These are phyloP conservation scores for Boletus barrowsii DNA, from an alignment of 768 basidiomycete species.

Conservation along the genomic window DNA sequence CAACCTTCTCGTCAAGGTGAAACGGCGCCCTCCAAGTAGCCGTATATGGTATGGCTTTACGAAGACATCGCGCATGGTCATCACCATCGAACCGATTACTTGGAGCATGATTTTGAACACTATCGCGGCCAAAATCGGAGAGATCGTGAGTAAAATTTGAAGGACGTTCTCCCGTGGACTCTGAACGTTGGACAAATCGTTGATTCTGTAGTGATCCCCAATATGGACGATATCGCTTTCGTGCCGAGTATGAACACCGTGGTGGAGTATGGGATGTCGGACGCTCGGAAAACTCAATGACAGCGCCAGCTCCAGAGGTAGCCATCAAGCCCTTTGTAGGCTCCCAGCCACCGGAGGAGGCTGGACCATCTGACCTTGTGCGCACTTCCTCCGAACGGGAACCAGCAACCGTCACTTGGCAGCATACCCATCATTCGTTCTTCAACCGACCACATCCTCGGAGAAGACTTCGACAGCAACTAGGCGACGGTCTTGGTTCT, in stretches of 20 bases:
- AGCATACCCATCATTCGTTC: constrained; percentile 20
- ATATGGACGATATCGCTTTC: constrained; percentile 98
- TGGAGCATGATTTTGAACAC: constrained; percentile 90
- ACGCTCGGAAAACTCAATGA: constrained; percentile 36
- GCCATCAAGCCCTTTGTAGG: constrained; percentile 3
- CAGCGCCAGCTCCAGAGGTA: not conserved
- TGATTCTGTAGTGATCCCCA: constrained; percentile 92
- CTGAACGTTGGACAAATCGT: constrained; percentile 72
- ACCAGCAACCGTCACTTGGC: constrained; percentile 19
- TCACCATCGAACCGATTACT: constrained; percentile 91
- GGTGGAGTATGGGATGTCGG: constrained; percentile 91
- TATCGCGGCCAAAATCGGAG: constrained; percentile 84
- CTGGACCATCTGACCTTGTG: constrained; percentile 3
- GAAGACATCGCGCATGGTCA: constrained; percentile 78
- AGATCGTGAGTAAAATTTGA: constrained; percentile 59
- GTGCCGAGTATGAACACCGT: constrained; percentile 54
- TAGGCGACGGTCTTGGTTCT: constrained; percentile 57
- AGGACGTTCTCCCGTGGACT: constrained; percentile 45
- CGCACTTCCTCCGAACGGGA: too few relatives aligned
- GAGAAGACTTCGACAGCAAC: constrained; percentile 27
- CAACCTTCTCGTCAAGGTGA: constrained; percentile 83
- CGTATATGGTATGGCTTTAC: constrained; percentile 96
- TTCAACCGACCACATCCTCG: constrained; percentile 1
- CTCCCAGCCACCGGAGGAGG: constrained; percentile 33
- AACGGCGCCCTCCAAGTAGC: constrained; percentile 92